Evolutionary conservation across 2,329 filamentous ascomycete species (phyloP), one percentile per base, ranked within the genome.

Genomic region (Lizonia empirigonia): DNA sequence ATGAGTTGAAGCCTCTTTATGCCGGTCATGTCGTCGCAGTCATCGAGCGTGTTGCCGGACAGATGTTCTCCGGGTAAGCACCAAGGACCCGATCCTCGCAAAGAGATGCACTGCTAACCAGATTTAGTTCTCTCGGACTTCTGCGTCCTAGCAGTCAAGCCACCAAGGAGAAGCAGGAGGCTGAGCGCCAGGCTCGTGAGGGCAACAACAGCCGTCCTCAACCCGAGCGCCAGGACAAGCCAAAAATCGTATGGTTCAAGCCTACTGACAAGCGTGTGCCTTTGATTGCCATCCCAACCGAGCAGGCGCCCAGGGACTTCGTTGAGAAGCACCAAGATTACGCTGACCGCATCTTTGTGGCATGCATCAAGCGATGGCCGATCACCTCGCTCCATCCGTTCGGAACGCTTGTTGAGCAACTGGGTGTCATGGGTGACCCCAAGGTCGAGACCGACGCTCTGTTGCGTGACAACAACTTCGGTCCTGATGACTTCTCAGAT

Each of bases 171-270:
- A 97, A 97, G 80, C 94, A 99, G 74, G 94, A 99, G 74, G 94
- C 94, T 35, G 94, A 99, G 79, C 87, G 94, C 58, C 88, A 90
- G 61, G 91, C 92, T 64, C 87, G 93, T 63, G 93, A 97, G 71
- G 93, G 92, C 56, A 82, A 80, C 60, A 82, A 83, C 45, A 86
- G 88, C 56, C 83, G 83, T 54, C 84, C 87, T 44, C 87, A 94
- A 60, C 90, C 92, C 55, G 87, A 88, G 59, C 90, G 92, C 45
- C 91, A 95, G 72, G 94, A 99, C 59, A 97, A 97, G 78, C 94
- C 94, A 58, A 99, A 99, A 85, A 99, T 99, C 76, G 94, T 99
- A 33, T 99, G 94, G 94, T 99, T 99, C 80, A 99, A 99, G 81
- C 94, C 94, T 51, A 99, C 94, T 1, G 94, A 99, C 77, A 97